A percentile compares a stretch with the other conserved stretches of the same genome.
Evolutionary conservation across 2,329 filamentous ascomycete genomes (phyloP).

Genomic region (Gyromitra esculenta): DNA sequence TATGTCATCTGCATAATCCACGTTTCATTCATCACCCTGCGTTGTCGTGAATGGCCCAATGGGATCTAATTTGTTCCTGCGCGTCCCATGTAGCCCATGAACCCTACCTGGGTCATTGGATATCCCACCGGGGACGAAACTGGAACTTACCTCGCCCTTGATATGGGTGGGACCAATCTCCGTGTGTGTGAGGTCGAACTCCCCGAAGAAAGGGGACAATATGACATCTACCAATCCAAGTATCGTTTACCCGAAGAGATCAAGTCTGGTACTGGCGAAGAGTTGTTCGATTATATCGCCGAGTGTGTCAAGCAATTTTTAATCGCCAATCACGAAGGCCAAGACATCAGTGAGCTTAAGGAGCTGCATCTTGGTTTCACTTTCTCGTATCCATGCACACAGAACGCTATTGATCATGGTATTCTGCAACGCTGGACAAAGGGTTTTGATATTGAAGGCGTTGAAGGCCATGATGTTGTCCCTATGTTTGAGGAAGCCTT

Average conservation of each 20-base stretch:
- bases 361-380: constrained; percentile 88
- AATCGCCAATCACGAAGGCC: constrained; percentile 78
- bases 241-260: constrained; percentile 94
- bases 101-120: constrained; percentile 93
- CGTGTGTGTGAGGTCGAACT: constrained; percentile 93
- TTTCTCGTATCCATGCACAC: constrained; percentile 93
- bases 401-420: constrained; percentile 92
- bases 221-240: constrained; percentile 95
- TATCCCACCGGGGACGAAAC: constrained; percentile 88
- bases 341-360: constrained; percentile 69
- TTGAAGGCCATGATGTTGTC: constrained; percentile 90
- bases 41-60: constrained; percentile 48
- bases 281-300: constrained; percentile 94
- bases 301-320: constrained; percentile 92
- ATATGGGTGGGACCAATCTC: constrained; percentile 96
- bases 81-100: constrained; percentile 78
- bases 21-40: constrained; percentile 52
- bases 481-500: constrained; percentile 85
- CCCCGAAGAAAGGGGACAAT: constrained; percentile 86
- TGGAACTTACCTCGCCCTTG: constrained; percentile 86
- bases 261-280: constrained; percentile 82
- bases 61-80: constrained; percentile 54
- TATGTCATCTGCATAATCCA: constrained; percentile 64
- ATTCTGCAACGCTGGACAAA: constrained; percentile 96
- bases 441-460: constrained; percentile 91